These are phyloP conservation scores for Coniochaeta ligniaria DNA, from an alignment of 2,329 filamentous ascomycete species.

Conservation along the genomic window DNA sequence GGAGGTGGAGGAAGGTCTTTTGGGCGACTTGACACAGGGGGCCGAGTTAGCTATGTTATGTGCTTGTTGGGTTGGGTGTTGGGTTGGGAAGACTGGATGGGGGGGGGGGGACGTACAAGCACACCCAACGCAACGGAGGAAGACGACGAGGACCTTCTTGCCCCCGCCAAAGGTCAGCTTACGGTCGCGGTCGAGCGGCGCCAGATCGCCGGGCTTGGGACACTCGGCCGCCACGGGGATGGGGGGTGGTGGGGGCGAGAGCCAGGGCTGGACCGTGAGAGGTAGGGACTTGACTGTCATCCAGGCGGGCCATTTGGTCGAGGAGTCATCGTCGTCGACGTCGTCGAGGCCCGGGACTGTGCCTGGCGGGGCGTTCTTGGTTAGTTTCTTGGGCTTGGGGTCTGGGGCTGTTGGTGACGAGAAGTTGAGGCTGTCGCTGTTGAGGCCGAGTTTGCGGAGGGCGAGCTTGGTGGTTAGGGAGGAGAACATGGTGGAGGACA, in stretches of 20 bases:
- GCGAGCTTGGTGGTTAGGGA: slow-evolving; percentile 51
- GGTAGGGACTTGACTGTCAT: slow-evolving; percentile 42
- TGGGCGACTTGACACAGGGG: slow-evolving; percentile 39
- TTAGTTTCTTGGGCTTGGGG: slow-evolving; percentile 18
- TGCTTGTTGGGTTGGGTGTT: neutral
- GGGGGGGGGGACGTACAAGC: slow-evolving; percentile 35
- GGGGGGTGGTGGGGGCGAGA: slow-evolving; percentile 43
- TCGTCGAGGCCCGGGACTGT: slow-evolving; percentile 20
- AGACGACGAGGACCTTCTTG: slow-evolving; percentile 38
- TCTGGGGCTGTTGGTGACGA: slow-evolving; percentile 15
- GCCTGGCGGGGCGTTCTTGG: slow-evolving; percentile 18
- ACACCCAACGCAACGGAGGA: slow-evolving; percentile 48
- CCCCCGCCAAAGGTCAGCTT: slow-evolving; percentile 36
- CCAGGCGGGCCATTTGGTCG: slow-evolving; percentile 33
- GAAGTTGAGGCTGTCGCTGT: slow-evolving; percentile 41
- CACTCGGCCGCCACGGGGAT: slow-evolving; percentile 32
- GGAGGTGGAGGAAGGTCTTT: slow-evolving; percentile 49
- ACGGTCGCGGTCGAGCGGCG: slow-evolving; percentile 38
- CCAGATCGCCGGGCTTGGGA: slow-evolving; percentile 40
- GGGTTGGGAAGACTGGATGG: neutral
- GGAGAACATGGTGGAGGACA: slow-evolving; percentile 41
- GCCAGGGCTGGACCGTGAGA: slow-evolving; percentile 45
- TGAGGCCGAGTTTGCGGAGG: slow-evolving; percentile 48
- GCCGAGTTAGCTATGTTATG: neutral
- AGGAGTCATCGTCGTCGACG: slow-evolving; percentile 14